Base-by-base conservation (phyloP, 768 basidiomycete species). In the Myochromella boudieri region DNA sequence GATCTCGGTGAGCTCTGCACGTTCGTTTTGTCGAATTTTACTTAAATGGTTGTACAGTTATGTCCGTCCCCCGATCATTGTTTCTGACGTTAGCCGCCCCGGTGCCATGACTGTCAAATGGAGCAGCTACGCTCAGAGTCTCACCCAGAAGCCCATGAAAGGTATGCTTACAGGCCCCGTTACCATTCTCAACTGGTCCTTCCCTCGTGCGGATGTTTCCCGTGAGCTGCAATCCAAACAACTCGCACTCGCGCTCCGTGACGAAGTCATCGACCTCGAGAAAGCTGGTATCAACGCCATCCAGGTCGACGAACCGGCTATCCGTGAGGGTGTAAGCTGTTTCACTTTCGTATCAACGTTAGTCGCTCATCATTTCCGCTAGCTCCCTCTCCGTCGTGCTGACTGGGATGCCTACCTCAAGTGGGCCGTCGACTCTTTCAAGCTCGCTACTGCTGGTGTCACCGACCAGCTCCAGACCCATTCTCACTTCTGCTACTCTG, bases 111-210 rank as follows among this genome's bases (percentile, higher is more conserved):
- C 97, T 61, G 95, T 98, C 64, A 84, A 82, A 67, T 99, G 97
- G 97, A 91, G 88, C 53, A 82, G 83, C 61, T 98, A 95, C 69
- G 97, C 97, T 44, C 97, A 98, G 76, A 93, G 89, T 64, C 64
- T 97, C 62, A 91, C 95, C 58, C 73, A 81, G 65, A 85, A 83
- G 68, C 97, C 95, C 59, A 94, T 99, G 92, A 99, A 99, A 85
- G 95, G 95, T 58, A 97, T 98, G 97, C 79, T 98, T 46, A 95
- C 95, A 46, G 95, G 95, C 54, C 95, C 94, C 15, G 95, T 97
- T 68, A 94, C 93, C 52, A 97, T 99, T 72, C 84, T 98, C 71
- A 98, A 98, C 81, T 99, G 97, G 97, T 98, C 97, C 26, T 99
- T 99, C 95, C 97, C 97, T 63, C 95, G 97, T 69, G 92, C 92